Base-by-base conservation (phyloP, 345 rosid genomes). In the Arabis hirsuta region DNA sequence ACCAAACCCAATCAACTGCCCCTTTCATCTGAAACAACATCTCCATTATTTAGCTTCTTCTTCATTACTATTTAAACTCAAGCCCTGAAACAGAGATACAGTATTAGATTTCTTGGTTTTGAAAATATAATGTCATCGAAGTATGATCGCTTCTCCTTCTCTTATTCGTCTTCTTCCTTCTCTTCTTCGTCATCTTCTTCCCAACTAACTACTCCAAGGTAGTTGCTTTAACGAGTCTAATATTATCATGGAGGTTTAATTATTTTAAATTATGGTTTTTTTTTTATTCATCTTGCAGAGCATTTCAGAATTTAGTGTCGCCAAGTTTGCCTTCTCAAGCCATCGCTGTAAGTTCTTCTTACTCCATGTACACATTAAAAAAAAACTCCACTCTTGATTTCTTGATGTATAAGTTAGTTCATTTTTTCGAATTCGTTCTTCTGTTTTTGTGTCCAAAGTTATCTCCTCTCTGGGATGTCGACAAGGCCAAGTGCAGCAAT, bases 101-200 rank as follows among this genome's bases (percentile, higher is more conserved):
- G 4, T 5, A n/a, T 13, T 7, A 43, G 46, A 22, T 19, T 72
- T 45, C 13, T 45, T 6, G 11, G 22, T 36, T 55, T 55, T 11
- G 2, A 55, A 43, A 32, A 14, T 6, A 72, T 0, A 62, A 74
- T 74, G 78, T 55, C 73, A 0, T 60, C 45, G 3, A 75, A 36
- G 6, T 62, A 20, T 6, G 36, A 60, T 51, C 32, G 8, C 11
- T 46, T 16, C 9, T 43, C 53, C 29, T 42, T 42, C 29, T 67
- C 53, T 12, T 54, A 61, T 46, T 81, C 86, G 45, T 82, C 82
- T 59, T 77, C 87, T 60, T 74, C 73, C 12, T 61, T 59, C 31
- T 43, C 73, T 38, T 74, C 85, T 36, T 80, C 73, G 9, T 67
- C 87, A 53, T 81, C 86, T 67, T 81, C 81, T 74, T 65, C 81